phyloP scores from a whole-genome alignment of 257 asterid species.

The Salvia miltiorrhiza region DNA sequence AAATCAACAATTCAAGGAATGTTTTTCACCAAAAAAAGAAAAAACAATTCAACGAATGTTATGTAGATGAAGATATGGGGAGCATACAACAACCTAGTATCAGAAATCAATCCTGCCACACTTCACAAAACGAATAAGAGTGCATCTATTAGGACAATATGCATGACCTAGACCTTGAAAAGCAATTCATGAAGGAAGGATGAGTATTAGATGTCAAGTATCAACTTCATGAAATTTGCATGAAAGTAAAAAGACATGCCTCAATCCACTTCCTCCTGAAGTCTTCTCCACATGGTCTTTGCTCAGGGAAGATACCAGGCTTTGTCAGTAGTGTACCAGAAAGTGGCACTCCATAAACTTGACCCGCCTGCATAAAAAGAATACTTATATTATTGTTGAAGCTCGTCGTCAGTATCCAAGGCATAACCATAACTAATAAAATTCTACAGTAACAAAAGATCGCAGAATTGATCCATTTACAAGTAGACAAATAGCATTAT shows the following conservation, averaged over 20 bases:
- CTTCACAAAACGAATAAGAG: background rate
- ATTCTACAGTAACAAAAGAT: background rate
- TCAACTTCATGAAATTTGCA: constrained; percentile 21
- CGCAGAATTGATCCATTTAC: background rate
- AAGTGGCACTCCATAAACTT: constrained; percentile 96
- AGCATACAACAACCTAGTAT: background rate
- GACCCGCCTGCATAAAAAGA: constrained; percentile 75
- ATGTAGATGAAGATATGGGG: background rate
- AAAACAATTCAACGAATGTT: background rate
- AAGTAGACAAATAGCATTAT: constrained; percentile 1
- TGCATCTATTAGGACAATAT: background rate
- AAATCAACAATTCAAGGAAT: background rate
- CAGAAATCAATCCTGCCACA: constrained; percentile 4
- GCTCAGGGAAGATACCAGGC: constrained; percentile 84
- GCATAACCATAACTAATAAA: constrained; percentile 9
- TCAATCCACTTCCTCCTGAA: constrained; percentile 95
- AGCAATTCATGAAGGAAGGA: constrained; percentile 13
- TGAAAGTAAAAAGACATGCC: constrained; percentile 45
- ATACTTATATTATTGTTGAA: constrained; percentile 18
- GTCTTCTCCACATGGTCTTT: constrained; percentile 92
- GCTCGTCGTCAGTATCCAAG: constrained; percentile 1
- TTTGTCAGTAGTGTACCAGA: constrained; percentile 72
- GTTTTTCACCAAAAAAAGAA: too few species aligned
- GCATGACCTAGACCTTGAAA: background rate
- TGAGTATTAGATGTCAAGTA: constrained; percentile 4